Base-by-base conservation (phyloP, 345 rosid genomes). In the Lumnitzera littorea region DNA sequence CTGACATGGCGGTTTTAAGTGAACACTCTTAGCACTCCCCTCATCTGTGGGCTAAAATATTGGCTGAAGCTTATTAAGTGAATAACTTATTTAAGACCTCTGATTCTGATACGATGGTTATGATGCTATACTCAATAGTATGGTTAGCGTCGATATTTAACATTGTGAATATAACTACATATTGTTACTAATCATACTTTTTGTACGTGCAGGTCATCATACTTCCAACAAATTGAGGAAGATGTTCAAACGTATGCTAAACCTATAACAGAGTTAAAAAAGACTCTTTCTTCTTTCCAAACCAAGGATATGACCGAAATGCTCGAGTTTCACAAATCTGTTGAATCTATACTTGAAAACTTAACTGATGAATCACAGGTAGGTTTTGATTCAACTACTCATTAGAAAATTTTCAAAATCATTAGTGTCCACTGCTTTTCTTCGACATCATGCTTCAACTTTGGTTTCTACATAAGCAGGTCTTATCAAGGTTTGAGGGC, bases 321-420 rank as follows among this genome's bases (percentile, higher is more conserved):
- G 72, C 60, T 77, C 62, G 76, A 75, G 75, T 91, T 95, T 75
- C 95, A 87, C 51, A 51, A 62, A n/a, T 76, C 79, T 11, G 83
- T 88, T 8, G 99, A 95, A 76, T 82, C 91, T 65, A 61, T 79
- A 66, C 96, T 95, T 41, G 99, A 88, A 60, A 74, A 88, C 5
- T 73, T 95, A 58, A 85, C 94, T 1, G 98, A 95, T 65, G 98
- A 95, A 78, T 72, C 96, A 47, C 97, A 91, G 86, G 98, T 85
- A n/a, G 70, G 61, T 48, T 17, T 11, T 29, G 16, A 24, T 16
- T 43, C 50, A 12, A 43, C 8, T 12, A 7, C 46, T 24, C 15
- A 4, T 1, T 20, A 16, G 23, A 50, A 48, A 48, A 14, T 5
- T 29, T 56, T 17, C 3, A 55, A 49, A 36, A 13, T 16, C 23